phyloP scores from a whole-genome alignment of 73 alveolate species.

The Uronychia binucleata region DNA sequence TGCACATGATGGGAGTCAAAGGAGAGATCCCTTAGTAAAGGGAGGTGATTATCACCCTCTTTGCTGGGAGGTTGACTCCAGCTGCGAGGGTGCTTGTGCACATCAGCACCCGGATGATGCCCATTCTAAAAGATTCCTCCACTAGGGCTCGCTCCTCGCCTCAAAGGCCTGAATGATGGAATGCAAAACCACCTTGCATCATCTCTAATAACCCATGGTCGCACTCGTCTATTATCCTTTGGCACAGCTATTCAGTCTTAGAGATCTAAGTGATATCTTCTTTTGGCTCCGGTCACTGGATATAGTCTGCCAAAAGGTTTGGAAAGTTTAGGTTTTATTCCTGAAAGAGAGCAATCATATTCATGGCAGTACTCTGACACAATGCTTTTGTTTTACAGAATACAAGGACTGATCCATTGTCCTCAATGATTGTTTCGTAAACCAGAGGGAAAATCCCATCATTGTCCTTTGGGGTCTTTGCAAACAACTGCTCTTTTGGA shows the following conservation, averaged over 20 bases:
- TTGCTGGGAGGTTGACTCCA: conserved; percentile 93
- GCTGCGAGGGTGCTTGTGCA: conserved; percentile 92
- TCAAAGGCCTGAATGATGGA: conserved; percentile 82
- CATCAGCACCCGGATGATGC: conserved; percentile 69
- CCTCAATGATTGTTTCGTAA: conserved; percentile 6
- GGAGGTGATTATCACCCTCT: conserved; percentile 75
- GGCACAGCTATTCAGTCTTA: background rate
- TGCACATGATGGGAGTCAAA: conserved; percentile 20
- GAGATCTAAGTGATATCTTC: too few species aligned
- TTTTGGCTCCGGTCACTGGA: background rate
- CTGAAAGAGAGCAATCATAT: too few species aligned
- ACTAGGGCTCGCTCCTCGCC: conserved; percentile 71
- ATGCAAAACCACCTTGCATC: conserved; percentile 74
- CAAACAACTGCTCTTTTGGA: too few species aligned
- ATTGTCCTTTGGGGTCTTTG: background rate
- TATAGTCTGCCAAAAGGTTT: background rate
- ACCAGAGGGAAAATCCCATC: conserved; percentile 4
- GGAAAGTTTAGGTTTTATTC: background rate
- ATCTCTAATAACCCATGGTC: conserved; percentile 50
- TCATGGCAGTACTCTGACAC: background rate
- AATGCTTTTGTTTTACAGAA: conserved; percentile 24
- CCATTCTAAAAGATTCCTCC: conserved; percentile 64
- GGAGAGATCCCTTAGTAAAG: conserved; percentile 36
- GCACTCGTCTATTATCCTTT: background rate
- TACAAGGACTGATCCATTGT: conserved; percentile 24